These are phyloP conservation scores for Gaertneriomyces sp. DNA, from an alignment of 192 early-diverging fungal species.

Conservation along the genomic window DNA sequence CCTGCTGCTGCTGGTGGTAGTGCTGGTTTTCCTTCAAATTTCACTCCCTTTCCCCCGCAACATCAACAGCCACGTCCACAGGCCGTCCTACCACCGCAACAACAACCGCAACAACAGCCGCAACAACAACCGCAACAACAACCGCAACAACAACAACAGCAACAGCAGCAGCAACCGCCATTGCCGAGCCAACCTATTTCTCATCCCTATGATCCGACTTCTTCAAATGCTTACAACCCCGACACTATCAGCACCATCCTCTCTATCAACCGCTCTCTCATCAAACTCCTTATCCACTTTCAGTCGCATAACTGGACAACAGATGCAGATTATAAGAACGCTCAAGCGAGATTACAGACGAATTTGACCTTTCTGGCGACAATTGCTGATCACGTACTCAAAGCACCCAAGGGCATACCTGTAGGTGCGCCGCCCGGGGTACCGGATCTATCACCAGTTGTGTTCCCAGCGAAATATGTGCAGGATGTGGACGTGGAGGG, in stretches of 20 bases:
- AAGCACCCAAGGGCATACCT: conserved; percentile 18
- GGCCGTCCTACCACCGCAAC: background rate
- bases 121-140: background rate
- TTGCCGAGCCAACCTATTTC: conserved; percentile 1
- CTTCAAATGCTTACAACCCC: background rate
- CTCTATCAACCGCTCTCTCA: conserved; percentile 59
- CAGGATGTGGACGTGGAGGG: too few relatives aligned
- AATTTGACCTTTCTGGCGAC: conserved; percentile 64
- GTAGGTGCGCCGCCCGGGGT: background rate
- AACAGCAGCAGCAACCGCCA: conserved; percentile 9
- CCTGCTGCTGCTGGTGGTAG: too few relatives aligned
- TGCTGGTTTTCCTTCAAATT: too few relatives aligned
- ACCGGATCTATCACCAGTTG: conserved; percentile 2
- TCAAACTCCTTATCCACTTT: conserved; percentile 56
- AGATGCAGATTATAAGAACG: conserved; percentile 51
- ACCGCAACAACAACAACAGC: conserved; percentile 1
- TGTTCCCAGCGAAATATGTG: background rate
- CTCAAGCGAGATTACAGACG: conserved; percentile 61
- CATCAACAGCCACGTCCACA: background rate
- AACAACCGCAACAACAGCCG: background rate
- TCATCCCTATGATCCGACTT: background rate
- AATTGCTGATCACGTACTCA: conserved; percentile 48
- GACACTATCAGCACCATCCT: conserved; percentile 38
- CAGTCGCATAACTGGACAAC: conserved; percentile 60
- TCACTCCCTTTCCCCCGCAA: background rate